Evolutionary conservation across 2,329 filamentous ascomycete species (phyloP).

Genomic region (Aspergillus sp.): DNA sequence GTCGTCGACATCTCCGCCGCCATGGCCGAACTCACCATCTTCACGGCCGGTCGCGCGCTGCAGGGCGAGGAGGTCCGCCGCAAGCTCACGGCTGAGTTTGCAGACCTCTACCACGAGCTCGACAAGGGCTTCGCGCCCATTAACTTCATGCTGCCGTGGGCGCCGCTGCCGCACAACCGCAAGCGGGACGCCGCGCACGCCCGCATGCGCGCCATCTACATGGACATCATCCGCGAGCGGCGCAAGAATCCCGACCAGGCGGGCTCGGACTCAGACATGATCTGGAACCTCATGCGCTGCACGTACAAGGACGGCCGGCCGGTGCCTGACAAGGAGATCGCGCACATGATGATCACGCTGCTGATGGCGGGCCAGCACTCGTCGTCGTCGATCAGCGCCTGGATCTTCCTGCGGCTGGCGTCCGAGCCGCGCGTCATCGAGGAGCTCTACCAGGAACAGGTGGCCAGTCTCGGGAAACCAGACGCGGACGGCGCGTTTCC

Average conservation of each 20-base stretch:
- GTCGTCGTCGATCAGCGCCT: conserved; percentile 72
- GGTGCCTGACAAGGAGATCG: conserved; percentile 72
- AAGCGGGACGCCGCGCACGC: conserved; percentile 67
- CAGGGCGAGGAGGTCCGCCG: conserved; percentile 74
- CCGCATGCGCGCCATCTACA: conserved; percentile 69
- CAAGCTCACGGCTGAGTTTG: conserved; percentile 69
- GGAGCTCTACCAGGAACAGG: conserved; percentile 67
- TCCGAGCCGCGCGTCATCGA: conserved; percentile 67
- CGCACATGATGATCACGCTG: conserved; percentile 82
- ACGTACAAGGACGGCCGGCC: conserved; percentile 70
- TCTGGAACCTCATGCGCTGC: conserved; percentile 74
- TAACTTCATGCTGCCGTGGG: conserved; percentile 81
- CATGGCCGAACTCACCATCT: conserved; percentile 76
- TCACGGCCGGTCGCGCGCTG: conserved; percentile 72
- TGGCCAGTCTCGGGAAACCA: conserved; percentile 46
- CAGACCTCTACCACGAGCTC: conserved; percentile 74
- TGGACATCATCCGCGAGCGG: conserved; percentile 66
- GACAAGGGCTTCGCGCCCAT: conserved; percentile 76
- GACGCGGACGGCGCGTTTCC: conserved; percentile 40
- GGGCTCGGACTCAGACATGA: conserved; percentile 59
- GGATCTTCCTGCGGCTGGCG: conserved; percentile 73
- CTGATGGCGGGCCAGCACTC: conserved; percentile 84
- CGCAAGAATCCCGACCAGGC: conserved; percentile 47
- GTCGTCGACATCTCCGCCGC: conserved; percentile 61
- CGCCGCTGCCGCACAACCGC: conserved; percentile 72